These are phyloP conservation scores for Haematococcus lacustris DNA, from an alignment of 139 green algal genomes.

Conservation along the genomic window DNA sequence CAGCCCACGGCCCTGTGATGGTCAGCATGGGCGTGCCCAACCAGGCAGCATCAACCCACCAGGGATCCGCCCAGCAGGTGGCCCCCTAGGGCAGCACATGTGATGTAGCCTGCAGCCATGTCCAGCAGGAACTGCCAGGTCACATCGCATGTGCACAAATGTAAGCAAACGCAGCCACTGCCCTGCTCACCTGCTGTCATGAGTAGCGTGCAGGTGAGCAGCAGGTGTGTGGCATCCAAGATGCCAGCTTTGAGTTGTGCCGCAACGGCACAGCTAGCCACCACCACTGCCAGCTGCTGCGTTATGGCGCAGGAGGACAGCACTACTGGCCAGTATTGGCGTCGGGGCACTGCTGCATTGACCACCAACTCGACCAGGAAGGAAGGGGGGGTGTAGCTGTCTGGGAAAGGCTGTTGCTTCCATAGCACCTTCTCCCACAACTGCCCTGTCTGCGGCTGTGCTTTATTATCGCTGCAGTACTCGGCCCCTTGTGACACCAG, in stretches of 20 bases:
- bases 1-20: no score
- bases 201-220: background rate
- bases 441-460: no score
- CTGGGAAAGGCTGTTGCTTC: constrained; percentile 43
- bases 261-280: constrained; percentile 31
- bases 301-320: constrained; percentile 48
- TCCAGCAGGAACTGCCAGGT: no score
- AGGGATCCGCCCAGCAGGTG: constrained; percentile 40
- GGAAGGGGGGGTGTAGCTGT: constrained; percentile 56
- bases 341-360: constrained; percentile 39
- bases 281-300: constrained; percentile 67
- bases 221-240: background rate
- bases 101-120: constrained; percentile 22
- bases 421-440: constrained; percentile 60
- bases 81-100: constrained; percentile 28
- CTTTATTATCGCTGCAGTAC: no score
- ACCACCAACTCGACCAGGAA: constrained; percentile 68
- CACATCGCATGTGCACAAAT: background rate
- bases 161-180: constrained; percentile 10
- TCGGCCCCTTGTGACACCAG: no score
- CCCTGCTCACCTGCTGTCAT: background rate
- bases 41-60: constrained; percentile 17
- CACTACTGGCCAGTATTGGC: constrained; percentile 63
- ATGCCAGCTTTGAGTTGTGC: constrained; percentile 22
- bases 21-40: background rate